A percentile compares a stretch with the other conserved stretches of the same genome.
Conservation (phyloP, 805 yeast genomes). For the Zygosaccharomyces bisporus region DNA sequence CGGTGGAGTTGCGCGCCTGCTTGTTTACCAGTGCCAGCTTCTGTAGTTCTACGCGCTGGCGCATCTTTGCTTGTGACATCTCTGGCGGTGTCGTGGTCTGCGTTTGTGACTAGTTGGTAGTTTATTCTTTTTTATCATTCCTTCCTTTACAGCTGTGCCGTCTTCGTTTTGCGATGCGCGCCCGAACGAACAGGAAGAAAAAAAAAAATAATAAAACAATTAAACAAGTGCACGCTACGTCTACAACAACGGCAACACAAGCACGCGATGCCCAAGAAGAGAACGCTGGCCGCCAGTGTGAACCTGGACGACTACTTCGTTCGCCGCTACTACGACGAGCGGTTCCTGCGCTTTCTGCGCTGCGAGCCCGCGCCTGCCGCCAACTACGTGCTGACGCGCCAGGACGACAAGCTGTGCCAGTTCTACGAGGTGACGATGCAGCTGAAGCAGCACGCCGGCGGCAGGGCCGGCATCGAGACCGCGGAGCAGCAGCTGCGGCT, state of each 20-base stretch:
- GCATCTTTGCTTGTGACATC: background rate
- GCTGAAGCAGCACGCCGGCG: slow-evolving; percentile 7
- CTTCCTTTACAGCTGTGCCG: background rate
- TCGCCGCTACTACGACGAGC: slow-evolving; percentile 14
- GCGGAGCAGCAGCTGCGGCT: slow-evolving; percentile 41
- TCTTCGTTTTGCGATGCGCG: too few species aligned
- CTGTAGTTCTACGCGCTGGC: slow-evolving; percentile 24
- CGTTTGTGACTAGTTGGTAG: background rate
- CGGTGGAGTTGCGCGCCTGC: slow-evolving; percentile 6
- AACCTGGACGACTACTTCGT: slow-evolving; percentile 16
- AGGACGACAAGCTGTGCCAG: slow-evolving; percentile 14
- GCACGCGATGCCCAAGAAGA: background rate
- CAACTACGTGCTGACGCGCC: slow-evolving; percentile 7
- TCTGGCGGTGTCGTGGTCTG: background rate
- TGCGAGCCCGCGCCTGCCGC: slow-evolving; percentile 8
- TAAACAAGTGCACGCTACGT: background rate
- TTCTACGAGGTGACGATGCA: slow-evolving; percentile 19
- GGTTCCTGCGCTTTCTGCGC: slow-evolving; percentile 17
- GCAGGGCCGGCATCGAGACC: slow-evolving; percentile 5
- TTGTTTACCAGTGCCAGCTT: slow-evolving; percentile 28
- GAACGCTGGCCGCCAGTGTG: slow-evolving; percentile 5
- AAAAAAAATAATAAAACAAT: too few species aligned
- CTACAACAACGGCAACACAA: background rate
- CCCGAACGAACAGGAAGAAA: too few species aligned
- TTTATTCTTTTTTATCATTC: background rate